Evolutionary conservation across 768 basidiomycete species (phyloP), one percentile per base, ranked within the genome.

Genomic region (Trametes villosa): DNA sequence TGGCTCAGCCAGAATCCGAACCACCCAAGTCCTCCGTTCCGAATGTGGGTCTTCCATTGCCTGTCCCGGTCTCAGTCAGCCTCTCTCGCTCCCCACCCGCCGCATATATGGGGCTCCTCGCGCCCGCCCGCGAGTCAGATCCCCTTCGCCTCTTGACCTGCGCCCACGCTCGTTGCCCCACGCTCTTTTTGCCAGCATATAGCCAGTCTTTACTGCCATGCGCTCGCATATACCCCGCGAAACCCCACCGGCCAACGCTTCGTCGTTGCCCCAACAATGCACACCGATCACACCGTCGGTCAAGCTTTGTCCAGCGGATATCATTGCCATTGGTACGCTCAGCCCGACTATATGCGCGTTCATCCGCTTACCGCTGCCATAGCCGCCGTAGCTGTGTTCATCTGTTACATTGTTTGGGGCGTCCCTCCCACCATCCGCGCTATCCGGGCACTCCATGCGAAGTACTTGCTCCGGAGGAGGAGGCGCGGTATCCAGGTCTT

Each of bases 391-490:
- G 26, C 64, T 15, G 49, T 68, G 34, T 62, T 60, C 41, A 49
- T 70, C 27, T 62, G 50, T 29, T 67, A 63, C 46, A 27, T 68
- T 34, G 41, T 72, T 4, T 65, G 70, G 66, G 67, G 68, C 27
- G 50, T 64, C 30, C 70, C 67, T 8, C 42, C 70, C 33, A 65
- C 66, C 27, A 53, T 59, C 29, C 57, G 60, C 18, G 53, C 66
- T 17, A 56, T 52, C 55, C 65, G 60, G 44, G 46, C 54, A 30
- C 3, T 62, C 22, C 59, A 52, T 27, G 12, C 62, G 27, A 65
- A 47, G 26, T 15, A 49, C 1, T 13, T 9, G 27, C 45, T n/a
- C 6, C 15, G 26, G 13, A 22, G 24, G 8, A 24, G 4, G 30
- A 13, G 8, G 9, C 50, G 44, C 3, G 29, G 22, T 12, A 42